These are phyloP conservation scores for Athelia psychrophila DNA, from an alignment of 1,284 basidiomycete species.

Conservation along the genomic window DNA sequence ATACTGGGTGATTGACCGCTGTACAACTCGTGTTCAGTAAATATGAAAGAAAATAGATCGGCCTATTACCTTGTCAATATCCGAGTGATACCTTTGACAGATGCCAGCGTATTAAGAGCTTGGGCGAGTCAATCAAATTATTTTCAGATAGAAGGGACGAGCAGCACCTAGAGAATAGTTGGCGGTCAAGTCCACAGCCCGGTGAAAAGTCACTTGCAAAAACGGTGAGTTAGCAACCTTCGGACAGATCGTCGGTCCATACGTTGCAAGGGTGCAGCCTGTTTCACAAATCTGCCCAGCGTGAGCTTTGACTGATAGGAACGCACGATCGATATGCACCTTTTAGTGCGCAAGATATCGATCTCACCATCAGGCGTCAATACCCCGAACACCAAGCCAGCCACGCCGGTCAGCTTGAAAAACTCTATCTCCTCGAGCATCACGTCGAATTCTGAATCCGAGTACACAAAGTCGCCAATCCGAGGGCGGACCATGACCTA, in stretches of 20 bases:
- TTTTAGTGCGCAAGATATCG: slow-evolving; percentile 50
- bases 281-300: slow-evolving; percentile 50
- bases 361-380: slow-evolving; percentile 59
- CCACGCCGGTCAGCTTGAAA: slow-evolving; percentile 55
- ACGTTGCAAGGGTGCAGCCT: slow-evolving; percentile 66
- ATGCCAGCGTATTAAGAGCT: slow-evolving; percentile 45
- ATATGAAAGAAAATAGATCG: background rate
- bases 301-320: slow-evolving; percentile 4
- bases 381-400: slow-evolving; percentile 71
- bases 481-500: slow-evolving; percentile 81
- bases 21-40: background rate
- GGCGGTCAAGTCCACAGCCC: slow-evolving; percentile 76
- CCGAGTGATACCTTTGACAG: slow-evolving; percentile 62
- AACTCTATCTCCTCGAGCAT: slow-evolving; percentile 70
- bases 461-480: slow-evolving; percentile 74
- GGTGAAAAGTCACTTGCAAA: slow-evolving; percentile 72
- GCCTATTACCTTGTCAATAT: slow-evolving; percentile 78
- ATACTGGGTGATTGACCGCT: slow-evolving; percentile 52
- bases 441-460: slow-evolving; percentile 57
- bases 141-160: background rate
- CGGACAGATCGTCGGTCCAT: slow-evolving; percentile 3
- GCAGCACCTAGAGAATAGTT: slow-evolving; percentile 29
- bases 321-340: slow-evolving; percentile 32
- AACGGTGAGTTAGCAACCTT: background rate
- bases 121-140: background rate